Conservation (phyloP, 257 asterid species). For the Solanum peruvianum region DNA sequence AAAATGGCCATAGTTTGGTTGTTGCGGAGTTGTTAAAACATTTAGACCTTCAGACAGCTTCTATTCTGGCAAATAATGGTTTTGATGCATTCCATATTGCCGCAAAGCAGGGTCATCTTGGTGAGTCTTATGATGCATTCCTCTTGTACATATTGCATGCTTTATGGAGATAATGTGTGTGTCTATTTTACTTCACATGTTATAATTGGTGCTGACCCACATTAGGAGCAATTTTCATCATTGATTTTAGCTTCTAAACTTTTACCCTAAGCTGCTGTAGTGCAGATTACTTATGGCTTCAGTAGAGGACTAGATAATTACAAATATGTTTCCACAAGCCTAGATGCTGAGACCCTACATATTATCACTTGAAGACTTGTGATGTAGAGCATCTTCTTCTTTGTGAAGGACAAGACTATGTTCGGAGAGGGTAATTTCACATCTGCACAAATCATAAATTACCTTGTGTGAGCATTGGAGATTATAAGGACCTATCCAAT, state of each 20-base stretch:
- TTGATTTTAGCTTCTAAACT: neutral
- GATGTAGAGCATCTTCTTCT: neutral
- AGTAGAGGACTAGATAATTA: neutral
- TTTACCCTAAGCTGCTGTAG: neutral
- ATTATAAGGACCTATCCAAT: neutral
- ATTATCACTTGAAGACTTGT: neutral
- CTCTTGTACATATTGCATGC: neutral
- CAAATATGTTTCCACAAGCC: neutral
- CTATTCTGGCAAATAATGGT: conserved; percentile 70
- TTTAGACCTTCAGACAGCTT: conserved; percentile 62
- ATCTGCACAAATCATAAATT: neutral
- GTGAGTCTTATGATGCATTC: conserved; percentile 18
- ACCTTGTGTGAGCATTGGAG: neutral
- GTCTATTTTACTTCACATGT: neutral
- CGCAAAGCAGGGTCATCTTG: conserved; percentile 83
- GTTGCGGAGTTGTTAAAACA: conserved; percentile 74
- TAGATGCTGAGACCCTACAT: neutral
- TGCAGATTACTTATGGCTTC: neutral
- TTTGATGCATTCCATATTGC: conserved; percentile 91
- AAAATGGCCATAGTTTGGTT: conserved; percentile 56
- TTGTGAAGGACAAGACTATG: neutral
- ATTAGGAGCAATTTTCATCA: neutral
- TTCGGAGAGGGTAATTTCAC: neutral
- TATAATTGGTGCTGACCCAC: neutral
- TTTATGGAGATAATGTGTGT: neutral